Base-by-base conservation (phyloP, 1,139 yeast genomes). In the Geotrichum europaeum region DNA sequence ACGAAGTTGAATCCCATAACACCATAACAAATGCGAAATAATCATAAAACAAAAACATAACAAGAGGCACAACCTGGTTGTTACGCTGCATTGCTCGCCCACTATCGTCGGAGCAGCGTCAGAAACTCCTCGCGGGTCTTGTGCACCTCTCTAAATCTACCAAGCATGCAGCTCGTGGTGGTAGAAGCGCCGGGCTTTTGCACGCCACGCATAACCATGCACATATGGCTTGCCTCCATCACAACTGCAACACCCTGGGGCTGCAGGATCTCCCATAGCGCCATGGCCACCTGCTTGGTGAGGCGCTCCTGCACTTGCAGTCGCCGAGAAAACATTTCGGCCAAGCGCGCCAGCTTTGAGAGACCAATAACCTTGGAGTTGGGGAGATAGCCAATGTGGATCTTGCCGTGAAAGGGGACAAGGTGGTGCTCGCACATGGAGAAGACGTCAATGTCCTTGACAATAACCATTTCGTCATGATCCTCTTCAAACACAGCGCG, bases 161-260 rank as follows among this genome's bases (percentile, higher is more conserved):
- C 99, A 70, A 94, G 81, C 98, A 94, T 91, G 72, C 98, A 92
- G 71, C 97, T 89, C 34, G 99, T 95, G 53, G 94, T 86, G 2
- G 99, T 94, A 32, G 89, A 83, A 24, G 96, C 87, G 1, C 98
- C 97, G 0, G 96, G 85, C 75, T 94, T 95, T 73, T 94, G 97
- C 28, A 94, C 91, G 57, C 99, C 99, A 72, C 99, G 84, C 74
- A 96, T 90, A 40, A 92, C 98, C 99, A 94, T 94, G 75, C 99
- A 94, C 99, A 95, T 94, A 73, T 94, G 99, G 10, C 95, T 84
- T 32, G 98, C 98, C 75, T 94, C 99, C 71, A 94, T 91, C 28
- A 94, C 97, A 50, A 94, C 99, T 0, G 98, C 99, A 15, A 94
- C 99, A 60, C 99, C 99, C 69, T 94, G 82, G 20, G 99, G 99